These are phyloP conservation scores for Bassia scoparia DNA, from an alignment of 148 eudicot species.

Conservation along the genomic window DNA sequence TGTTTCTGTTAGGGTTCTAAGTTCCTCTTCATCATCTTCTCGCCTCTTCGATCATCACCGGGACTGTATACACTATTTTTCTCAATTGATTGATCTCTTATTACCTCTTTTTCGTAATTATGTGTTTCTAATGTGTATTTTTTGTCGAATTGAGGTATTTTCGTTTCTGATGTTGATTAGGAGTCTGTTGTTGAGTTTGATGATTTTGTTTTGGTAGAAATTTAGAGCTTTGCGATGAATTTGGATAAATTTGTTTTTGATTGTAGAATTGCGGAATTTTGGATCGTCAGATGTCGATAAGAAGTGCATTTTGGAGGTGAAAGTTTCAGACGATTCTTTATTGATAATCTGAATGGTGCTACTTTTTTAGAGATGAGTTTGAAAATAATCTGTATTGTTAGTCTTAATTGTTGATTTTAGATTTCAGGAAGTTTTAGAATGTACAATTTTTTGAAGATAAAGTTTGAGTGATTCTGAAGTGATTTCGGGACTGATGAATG, in stretches of 20 bases:
- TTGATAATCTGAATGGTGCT: neutral
- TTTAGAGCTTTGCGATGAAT: neutral
- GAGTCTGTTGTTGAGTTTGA: neutral
- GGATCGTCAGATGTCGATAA: neutral
- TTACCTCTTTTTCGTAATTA: neutral
- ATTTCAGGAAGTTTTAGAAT: neutral
- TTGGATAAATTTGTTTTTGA: neutral
- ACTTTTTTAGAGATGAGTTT: neutral
- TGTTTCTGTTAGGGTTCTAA: slow-evolving; percentile 63
- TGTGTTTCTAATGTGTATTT: neutral
- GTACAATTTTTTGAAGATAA: neutral
- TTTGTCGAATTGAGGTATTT: neutral
- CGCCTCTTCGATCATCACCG: slow-evolving; percentile 68
- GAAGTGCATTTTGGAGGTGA: neutral
- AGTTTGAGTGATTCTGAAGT: neutral
- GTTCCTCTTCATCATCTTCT: slow-evolving; percentile 58
- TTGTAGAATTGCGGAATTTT: neutral
- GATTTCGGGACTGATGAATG: neutral
- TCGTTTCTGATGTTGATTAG: neutral
- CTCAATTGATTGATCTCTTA: neutral
- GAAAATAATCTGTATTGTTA: neutral
- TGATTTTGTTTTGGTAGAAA: neutral
- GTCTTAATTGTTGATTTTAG: too few species aligned
- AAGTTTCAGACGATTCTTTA: neutral
- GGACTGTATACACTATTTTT: slow-evolving; percentile 26